These are phyloP conservation scores for Lentinula guzmanii DNA, from an alignment of 768 basidiomycete genomes.

Conservation along the genomic window DNA sequence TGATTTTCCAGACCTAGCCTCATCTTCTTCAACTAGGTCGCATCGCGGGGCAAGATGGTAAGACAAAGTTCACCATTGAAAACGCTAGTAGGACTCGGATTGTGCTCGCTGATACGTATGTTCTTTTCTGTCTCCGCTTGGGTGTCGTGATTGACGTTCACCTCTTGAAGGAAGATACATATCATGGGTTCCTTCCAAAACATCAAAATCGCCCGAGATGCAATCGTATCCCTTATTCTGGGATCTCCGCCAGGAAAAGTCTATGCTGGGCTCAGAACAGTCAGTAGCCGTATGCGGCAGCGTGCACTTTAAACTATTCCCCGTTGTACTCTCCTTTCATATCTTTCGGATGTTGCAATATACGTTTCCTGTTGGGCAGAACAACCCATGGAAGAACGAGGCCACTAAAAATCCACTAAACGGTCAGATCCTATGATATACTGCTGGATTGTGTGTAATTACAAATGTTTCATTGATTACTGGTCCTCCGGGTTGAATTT, in stretches of 20 bases:
- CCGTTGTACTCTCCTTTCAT: neutral
- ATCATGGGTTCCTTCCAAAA: constrained; percentile 99
- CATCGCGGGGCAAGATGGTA: constrained; percentile 97
- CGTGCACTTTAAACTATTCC: constrained; percentile 54
- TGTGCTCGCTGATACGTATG: constrained; percentile 94
- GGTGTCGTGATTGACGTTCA: neutral
- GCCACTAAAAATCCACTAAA: too few species aligned
- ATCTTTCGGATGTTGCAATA: neutral
- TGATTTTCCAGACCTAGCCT: neutral
- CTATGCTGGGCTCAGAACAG: constrained; percentile 85
- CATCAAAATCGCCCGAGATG: constrained; percentile 95
- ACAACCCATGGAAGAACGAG: too few species aligned
- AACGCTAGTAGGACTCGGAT: constrained; percentile 97
- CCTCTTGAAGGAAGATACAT: constrained; percentile 79
- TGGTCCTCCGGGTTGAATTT: too few species aligned
- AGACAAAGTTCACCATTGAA: constrained; percentile 98
- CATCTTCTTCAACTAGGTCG: constrained; percentile 49
- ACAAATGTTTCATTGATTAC: too few species aligned
- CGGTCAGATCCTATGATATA: too few species aligned
- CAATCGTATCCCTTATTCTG: constrained; percentile 90
- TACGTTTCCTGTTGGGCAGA: too few species aligned
- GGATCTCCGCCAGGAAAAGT: constrained; percentile 95
- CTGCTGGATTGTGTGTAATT: too few species aligned
- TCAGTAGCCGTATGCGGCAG: constrained; percentile 91
- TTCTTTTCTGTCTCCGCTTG: constrained; percentile 12